phyloP scores from a whole-genome alignment of 768 basidiomycete species.

The Russula ochroleuca region DNA sequence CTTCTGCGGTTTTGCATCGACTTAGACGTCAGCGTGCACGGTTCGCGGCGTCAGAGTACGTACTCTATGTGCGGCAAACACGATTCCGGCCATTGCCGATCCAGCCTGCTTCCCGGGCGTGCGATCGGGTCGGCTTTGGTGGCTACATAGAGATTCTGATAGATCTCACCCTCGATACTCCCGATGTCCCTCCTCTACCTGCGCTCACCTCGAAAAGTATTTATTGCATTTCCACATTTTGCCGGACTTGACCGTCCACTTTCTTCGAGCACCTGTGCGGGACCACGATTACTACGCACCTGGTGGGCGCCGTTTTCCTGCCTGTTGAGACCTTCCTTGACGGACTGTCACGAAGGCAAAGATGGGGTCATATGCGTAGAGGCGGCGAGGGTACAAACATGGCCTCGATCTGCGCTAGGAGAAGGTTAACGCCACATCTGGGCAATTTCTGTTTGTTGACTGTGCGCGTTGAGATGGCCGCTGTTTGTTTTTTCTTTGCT shows the following conservation, averaged over 20 bases:
- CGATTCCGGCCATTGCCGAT: slow-evolving; percentile 10
- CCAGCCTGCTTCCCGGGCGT: slow-evolving; percentile 12
- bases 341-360: neutral
- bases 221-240: slow-evolving; percentile 22
- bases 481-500: neutral
- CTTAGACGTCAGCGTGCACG: slow-evolving; percentile 24
- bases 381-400: neutral
- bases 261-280: neutral
- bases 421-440: slow-evolving; percentile 27
- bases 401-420: slow-evolving; percentile 14
- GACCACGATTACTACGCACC: neutral
- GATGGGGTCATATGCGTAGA: neutral
- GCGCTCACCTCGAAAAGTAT: slow-evolving; percentile 21
- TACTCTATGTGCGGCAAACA: slow-evolving; percentile 7
- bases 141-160: slow-evolving; percentile 7
- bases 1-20: slow-evolving; percentile 18
- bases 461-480: neutral
- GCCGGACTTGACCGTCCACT: neutral
- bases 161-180: slow-evolving; percentile 25
- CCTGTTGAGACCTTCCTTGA: neutral
- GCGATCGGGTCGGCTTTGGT: slow-evolving; percentile 14
- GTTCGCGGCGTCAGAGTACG: slow-evolving; percentile 21
- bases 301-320: slow-evolving; percentile 3
- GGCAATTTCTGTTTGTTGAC: slow-evolving; percentile 5
- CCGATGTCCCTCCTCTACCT: slow-evolving; percentile 20